A percentile compares a stretch with the other conserved stretches of the same genome.
Evolutionary conservation across 1,284 basidiomycete species (phyloP).

Genomic region (Lentinus polychrous): DNA sequence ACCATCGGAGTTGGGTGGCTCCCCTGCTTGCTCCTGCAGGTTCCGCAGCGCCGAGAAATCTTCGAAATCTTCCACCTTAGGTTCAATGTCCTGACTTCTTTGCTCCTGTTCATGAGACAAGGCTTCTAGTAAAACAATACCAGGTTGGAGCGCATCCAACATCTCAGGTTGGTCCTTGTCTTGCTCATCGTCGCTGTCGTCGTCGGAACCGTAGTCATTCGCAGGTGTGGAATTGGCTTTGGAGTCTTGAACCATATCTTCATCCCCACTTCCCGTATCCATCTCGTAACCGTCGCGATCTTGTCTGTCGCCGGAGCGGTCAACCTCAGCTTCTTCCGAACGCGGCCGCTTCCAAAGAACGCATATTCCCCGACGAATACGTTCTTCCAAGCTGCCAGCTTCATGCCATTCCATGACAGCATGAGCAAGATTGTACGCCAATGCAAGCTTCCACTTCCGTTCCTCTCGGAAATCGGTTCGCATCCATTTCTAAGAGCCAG

Average conservation of each 20-base stretch:
- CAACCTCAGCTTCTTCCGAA: constrained; percentile 18
- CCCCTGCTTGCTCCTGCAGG: constrained; percentile 13
- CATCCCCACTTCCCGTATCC: constrained; percentile 11
- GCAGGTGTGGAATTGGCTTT: constrained; percentile 25
- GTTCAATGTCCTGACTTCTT: constrained; percentile 34
- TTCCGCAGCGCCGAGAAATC: constrained; percentile 40
- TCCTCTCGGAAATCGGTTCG: constrained; percentile 94
- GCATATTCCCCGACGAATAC: constrained; percentile 62
- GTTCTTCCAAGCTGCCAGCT: constrained; percentile 57
- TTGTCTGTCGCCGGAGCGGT: constrained; percentile 4
- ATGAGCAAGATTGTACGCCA: constrained; percentile 82
- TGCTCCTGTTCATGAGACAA: constrained; percentile 18
- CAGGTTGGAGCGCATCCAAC: constrained; percentile 46
- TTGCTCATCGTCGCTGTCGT: constrained; percentile 58
- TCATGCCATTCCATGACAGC: constrained; percentile 87
- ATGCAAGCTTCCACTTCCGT: constrained; percentile 83
- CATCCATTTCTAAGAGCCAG: constrained; percentile 80
- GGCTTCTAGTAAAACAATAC: constrained; percentile 15
- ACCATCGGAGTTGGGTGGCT: constrained; percentile 25
- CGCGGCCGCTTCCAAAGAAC: constrained; percentile 55
- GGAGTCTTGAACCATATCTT: constrained; percentile 17
- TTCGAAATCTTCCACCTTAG: constrained; percentile 61
- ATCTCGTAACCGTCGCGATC: constrained; percentile 1
- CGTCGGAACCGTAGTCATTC: constrained; percentile 35
- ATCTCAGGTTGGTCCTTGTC: constrained; percentile 45